phyloP scores from a whole-genome alignment of 2,329 filamentous ascomycete genomes.

The Pseudogymnoascus pannorum region DNA sequence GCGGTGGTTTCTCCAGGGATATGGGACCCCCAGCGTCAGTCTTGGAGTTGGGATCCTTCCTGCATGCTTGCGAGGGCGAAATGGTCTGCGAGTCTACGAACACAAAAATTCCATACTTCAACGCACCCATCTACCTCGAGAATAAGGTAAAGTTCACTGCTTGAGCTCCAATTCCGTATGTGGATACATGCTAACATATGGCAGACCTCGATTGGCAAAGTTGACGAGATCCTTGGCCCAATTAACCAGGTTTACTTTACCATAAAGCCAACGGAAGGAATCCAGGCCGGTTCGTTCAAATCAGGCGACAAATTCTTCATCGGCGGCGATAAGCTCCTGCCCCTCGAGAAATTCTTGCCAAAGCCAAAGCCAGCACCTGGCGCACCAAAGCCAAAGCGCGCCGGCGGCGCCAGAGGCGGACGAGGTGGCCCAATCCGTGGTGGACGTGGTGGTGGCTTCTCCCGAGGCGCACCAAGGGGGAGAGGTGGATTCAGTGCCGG shows the following conservation, averaged over 20 bases:
- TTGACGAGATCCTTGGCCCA: slow-evolving; percentile 95
- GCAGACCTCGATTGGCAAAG: slow-evolving; percentile 82
- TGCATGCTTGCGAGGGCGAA: slow-evolving; percentile 94
- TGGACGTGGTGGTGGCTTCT: slow-evolving; percentile 31
- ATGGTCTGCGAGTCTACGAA: slow-evolving; percentile 96
- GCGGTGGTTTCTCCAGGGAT: slow-evolving; percentile 53
- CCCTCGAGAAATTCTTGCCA: slow-evolving; percentile 91
- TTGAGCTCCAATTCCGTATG: neutral
- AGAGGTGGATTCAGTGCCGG: slow-evolving; percentile 41
- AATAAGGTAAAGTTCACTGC: slow-evolving; percentile 62
- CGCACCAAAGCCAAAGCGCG: slow-evolving; percentile 62
- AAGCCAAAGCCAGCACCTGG: slow-evolving; percentile 74
- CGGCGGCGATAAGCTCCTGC: slow-evolving; percentile 85
- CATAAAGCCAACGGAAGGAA: slow-evolving; percentile 93
- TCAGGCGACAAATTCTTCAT: slow-evolving; percentile 96
- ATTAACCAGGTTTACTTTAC: slow-evolving; percentile 99
- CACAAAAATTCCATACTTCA: slow-evolving; percentile 96
- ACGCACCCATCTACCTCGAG: slow-evolving; percentile 96
- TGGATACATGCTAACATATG: slow-evolving; percentile 13
- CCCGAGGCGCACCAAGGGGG: slow-evolving; percentile 45
- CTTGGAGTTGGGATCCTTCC: slow-evolving; percentile 83
- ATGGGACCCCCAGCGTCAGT: slow-evolving; percentile 57
- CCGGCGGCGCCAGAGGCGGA: slow-evolving; percentile 50
- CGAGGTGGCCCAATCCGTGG: slow-evolving; percentile 38
- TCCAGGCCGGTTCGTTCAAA: slow-evolving; percentile 92